Evolutionary conservation across 371 early-diverging fungal genomes (phyloP).

Genomic region (Lichtheimia hyalospora): DNA sequence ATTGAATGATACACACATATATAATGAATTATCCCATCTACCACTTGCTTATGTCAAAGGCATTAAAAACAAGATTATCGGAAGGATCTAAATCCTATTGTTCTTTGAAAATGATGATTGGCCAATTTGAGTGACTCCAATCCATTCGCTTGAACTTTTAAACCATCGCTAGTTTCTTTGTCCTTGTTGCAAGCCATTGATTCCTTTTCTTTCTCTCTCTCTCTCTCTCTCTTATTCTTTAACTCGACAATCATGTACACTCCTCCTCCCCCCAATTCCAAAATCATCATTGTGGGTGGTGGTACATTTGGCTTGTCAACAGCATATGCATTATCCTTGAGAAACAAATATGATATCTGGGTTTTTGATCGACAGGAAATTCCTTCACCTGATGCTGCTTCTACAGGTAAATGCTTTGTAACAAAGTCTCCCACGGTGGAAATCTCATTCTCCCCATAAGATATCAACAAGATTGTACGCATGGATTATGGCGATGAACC

Average conservation of each 20-base stretch:
- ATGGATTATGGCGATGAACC: conserved; percentile 47
- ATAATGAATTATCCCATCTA: no score
- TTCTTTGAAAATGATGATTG: no score
- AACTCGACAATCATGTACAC: background rate
- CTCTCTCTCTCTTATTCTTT: background rate
- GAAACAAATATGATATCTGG: conserved; percentile 29
- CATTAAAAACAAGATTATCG: no score
- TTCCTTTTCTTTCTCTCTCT: background rate
- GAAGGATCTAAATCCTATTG: no score
- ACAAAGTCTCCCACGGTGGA: background rate
- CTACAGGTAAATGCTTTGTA: conserved; percentile 24
- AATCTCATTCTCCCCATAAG: conserved; percentile 6
- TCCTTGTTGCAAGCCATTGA: no score
- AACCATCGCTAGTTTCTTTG: no score
- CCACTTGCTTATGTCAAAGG: no score
- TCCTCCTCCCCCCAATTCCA: conserved; percentile 25
- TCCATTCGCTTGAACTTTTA: no score
- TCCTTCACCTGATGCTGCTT: conserved; percentile 48
- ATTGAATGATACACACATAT: no score
- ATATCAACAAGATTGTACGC: conserved; percentile 54
- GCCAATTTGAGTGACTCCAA: no score
- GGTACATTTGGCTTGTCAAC: conserved; percentile 56
- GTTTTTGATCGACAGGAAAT: conserved; percentile 45
- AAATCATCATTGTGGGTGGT: conserved; percentile 53
- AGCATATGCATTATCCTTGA: conserved; percentile 37